A percentile compares a stretch with the other conserved stretches of the same genome.
Evolutionary conservation across 2,329 filamentous ascomycete genomes (phyloP).

Genomic region (Nigrospora sphaerica): DNA sequence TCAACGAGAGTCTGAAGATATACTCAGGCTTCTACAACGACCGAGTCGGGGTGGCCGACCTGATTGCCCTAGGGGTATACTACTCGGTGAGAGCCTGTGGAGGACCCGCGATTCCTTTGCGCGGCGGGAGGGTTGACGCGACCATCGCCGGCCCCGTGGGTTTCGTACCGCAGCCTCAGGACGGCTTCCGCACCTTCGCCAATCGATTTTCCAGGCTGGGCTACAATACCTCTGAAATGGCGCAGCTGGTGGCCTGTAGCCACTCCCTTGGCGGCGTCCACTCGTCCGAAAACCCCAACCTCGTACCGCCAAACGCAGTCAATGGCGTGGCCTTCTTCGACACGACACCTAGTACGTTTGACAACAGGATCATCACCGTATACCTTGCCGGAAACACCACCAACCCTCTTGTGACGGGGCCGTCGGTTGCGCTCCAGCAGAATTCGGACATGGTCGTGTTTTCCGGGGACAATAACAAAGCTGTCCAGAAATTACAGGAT

Average conservation of each 20-base stretch:
- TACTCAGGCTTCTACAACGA: conserved; percentile 46
- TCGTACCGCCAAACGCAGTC: conserved; percentile 37
- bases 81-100: conserved; percentile 52
- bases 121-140: conserved; percentile 48
- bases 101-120: conserved; percentile 46
- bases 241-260: conserved; percentile 52
- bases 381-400: conserved; percentile 46
- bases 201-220: conserved; percentile 52
- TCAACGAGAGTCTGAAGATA: conserved; percentile 44
- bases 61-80: conserved; percentile 52
- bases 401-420: conserved; percentile 48
- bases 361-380: conserved; percentile 50
- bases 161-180: conserved; percentile 49
- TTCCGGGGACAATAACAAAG: conserved; percentile 47
- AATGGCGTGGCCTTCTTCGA: conserved; percentile 41
- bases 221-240: conserved; percentile 50
- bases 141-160: conserved; percentile 35
- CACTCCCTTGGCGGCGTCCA: conserved; percentile 57
- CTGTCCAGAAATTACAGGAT: conserved; percentile 40
- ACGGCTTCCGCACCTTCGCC: conserved; percentile 41
- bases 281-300: conserved; percentile 41
- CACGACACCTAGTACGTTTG: conserved; percentile 39
- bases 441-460: conserved; percentile 52
- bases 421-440: conserved; percentile 33
- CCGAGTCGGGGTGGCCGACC: conserved; percentile 45